A percentile compares a stretch with the other conserved stretches of the same genome.
These are phyloP conservation scores for Alternaria infectoria DNA, from an alignment of 2,329 filamentous ascomycete species.

Conservation along the genomic window DNA sequence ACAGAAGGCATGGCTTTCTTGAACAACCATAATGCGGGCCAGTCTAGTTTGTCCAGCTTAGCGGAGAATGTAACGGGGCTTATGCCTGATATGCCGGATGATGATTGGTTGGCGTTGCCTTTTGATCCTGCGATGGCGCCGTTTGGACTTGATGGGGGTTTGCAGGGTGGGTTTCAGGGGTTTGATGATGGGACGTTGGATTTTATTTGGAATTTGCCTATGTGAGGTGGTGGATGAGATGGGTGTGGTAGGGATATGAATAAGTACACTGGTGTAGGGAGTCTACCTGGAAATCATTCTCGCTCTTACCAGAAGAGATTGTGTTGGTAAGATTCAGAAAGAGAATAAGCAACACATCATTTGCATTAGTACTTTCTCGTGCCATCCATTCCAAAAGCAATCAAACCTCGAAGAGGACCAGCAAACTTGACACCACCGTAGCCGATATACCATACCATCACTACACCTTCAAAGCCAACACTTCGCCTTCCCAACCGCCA, in stretches of 20 bases:
- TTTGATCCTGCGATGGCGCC: constrained; percentile 50
- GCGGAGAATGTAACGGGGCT: constrained; percentile 44
- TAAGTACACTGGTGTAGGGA: too few relatives aligned
- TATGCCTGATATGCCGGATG: constrained; percentile 47
- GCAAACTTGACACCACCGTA: not conserved
- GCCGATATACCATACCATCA: not conserved
- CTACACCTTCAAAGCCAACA: not conserved
- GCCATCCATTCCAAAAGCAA: rapidly evolving
- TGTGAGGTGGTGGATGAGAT: constrained; percentile 10
- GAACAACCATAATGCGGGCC: constrained; percentile 45
- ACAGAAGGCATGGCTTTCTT: constrained; percentile 46
- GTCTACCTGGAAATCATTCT: not conserved
- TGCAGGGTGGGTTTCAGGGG: constrained; percentile 43
- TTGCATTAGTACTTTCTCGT: not conserved
- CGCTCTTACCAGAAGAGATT: not conserved
- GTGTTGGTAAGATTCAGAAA: rapidly evolving
- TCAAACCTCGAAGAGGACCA: not conserved
- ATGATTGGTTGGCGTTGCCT: constrained; percentile 48
- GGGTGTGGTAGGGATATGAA: not conserved
- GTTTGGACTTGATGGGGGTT: constrained; percentile 41
- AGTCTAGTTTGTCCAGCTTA: constrained; percentile 43
- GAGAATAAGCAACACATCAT: rapidly evolving
- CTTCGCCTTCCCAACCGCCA: not conserved
- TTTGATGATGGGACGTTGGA: constrained; percentile 48
- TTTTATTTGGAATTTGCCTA: constrained; percentile 50